These are phyloP conservation scores for Wickerhamiella vanderwaltii DNA, from an alignment of 805 yeast species.

Conservation along the genomic window DNA sequence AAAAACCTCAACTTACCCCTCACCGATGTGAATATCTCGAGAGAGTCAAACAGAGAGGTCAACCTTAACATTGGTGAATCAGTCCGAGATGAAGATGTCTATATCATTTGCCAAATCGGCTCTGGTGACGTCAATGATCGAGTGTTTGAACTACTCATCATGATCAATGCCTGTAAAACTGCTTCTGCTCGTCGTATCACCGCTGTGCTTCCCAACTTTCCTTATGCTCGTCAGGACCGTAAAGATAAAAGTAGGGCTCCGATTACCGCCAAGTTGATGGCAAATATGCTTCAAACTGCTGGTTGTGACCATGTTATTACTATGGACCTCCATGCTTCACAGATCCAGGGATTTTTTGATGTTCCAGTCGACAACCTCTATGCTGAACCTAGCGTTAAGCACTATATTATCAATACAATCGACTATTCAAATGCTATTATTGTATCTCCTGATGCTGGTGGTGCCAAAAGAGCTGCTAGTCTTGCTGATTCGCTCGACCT, in stretches of 20 bases:
- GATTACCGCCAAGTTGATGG: constrained; percentile 86
- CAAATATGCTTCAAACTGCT: constrained; percentile 81
- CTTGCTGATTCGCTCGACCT: constrained; percentile 85
- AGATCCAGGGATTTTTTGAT: constrained; percentile 91
- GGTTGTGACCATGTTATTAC: constrained; percentile 95
- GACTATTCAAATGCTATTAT: constrained; percentile 51
- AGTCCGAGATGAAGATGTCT: constrained; percentile 83
- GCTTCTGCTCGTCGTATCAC: constrained; percentile 92
- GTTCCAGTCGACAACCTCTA: constrained; percentile 93
- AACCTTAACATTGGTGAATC: constrained; percentile 81
- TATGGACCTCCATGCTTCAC: constrained; percentile 95
- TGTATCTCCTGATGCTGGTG: constrained; percentile 98
- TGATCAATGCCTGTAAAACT: constrained; percentile 90
- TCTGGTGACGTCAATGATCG: constrained; percentile 76
- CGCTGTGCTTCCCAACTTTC: constrained; percentile 90
- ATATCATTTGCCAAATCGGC: constrained; percentile 65
- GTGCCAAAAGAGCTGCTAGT: constrained; percentile 93
- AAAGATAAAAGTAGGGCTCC: constrained; percentile 95
- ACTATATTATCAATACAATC: constrained; percentile 61
- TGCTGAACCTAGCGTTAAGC: constrained; percentile 83
- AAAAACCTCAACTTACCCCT: constrained; percentile 44
- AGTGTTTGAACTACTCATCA: constrained; percentile 73
- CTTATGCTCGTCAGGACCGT: constrained; percentile 95
- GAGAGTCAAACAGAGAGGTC: constrained; percentile 79
- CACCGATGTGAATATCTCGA: constrained; percentile 68